phyloP scores from a whole-genome alignment of 2,329 filamentous ascomycete genomes.

The Claviceps quebecensis region DNA sequence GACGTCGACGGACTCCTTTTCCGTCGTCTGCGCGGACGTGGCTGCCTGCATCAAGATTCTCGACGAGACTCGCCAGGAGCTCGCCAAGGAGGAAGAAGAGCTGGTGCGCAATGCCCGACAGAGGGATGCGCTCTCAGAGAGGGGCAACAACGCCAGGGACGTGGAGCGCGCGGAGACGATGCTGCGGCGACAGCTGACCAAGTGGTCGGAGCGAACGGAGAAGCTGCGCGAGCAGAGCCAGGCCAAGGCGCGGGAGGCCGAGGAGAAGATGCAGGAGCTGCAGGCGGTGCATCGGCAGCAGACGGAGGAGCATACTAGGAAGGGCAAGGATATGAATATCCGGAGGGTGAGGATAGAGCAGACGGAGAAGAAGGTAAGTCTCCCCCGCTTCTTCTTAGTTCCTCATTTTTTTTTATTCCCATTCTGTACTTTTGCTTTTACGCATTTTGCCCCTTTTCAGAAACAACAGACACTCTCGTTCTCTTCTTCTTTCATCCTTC shows the following conservation, averaged over 20 bases:
- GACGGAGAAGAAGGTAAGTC: constrained; percentile 84
- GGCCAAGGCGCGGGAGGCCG: constrained; percentile 67
- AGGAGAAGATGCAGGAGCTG: constrained; percentile 82
- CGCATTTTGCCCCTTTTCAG: too few species aligned
- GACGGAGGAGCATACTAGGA: constrained; percentile 72
- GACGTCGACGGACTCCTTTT: constrained; percentile 82
- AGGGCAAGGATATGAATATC: constrained; percentile 83
- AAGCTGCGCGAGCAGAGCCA: constrained; percentile 68
- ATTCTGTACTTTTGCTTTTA: too few species aligned
- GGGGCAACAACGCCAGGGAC: constrained; percentile 79
- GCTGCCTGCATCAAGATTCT: constrained; percentile 78
- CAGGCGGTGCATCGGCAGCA: constrained; percentile 65
- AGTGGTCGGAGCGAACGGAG: constrained; percentile 78
- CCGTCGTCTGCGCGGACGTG: constrained; percentile 71
- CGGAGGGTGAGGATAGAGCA: constrained; percentile 89
- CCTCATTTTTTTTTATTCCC: not conserved
- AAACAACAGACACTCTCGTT: not conserved
- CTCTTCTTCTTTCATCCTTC: not conserved
- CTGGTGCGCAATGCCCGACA: constrained; percentile 66
- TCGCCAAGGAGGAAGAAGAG: constrained; percentile 86
- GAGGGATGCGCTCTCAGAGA: constrained; percentile 73
- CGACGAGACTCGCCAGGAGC: constrained; percentile 71
- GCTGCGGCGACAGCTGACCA: constrained; percentile 68
- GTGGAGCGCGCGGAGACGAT: constrained; percentile 80
- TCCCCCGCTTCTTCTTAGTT: not conserved